Evolutionary conservation across 2,329 filamentous ascomycete genomes (phyloP), one percentile per base, ranked within the genome.

Genomic region (Epichloe baconii): DNA sequence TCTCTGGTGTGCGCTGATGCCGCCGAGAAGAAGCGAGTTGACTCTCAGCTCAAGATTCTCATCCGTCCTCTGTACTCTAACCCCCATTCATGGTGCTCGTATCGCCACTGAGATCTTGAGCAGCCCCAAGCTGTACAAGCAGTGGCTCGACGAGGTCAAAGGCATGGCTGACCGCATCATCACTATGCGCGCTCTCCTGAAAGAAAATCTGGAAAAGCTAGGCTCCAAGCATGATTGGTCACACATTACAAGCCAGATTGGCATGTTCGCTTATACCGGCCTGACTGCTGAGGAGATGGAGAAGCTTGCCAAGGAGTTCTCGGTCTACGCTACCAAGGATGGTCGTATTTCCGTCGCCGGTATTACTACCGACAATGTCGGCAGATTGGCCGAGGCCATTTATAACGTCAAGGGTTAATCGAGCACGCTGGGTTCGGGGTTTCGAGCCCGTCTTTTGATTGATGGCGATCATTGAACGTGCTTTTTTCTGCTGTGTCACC

Each of bases 211-310:
- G 51, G 88, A 96, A 80, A 84, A 86, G 71, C 82, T 96, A 56
- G 91, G 91, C 67, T 93, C 86, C 77, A 89, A 89, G 79, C 88
- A 94, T 72, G 88, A 97, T 77, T 98, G 93, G 93, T 87, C 85
- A 69, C 93, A 98, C 78, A 98, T 98, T 73, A 97, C 93, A 60
- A 90, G 79, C 72, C 88, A 95, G 80, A 98, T 98, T 64, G 93
- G 93, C 74, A 98, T 98, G 93, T 98, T 98, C 66, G 91, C 93
- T 61, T 98, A 95, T 79, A 98, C 93, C 49, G 93, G 93, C 55
- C 76, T 98, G 63, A 91, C 78, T 62, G 75, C 90, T 51, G 84
- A 91, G 72, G 86, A 96, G 75, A 96, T 97, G 88, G 86, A 91
- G 51, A 75, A 75, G 63, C 78, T 98, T 56, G 88, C 90, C 59